Evolutionary conservation across 2,329 filamentous ascomycete genomes (phyloP).

Genomic region (Incumbomyces lentus): DNA sequence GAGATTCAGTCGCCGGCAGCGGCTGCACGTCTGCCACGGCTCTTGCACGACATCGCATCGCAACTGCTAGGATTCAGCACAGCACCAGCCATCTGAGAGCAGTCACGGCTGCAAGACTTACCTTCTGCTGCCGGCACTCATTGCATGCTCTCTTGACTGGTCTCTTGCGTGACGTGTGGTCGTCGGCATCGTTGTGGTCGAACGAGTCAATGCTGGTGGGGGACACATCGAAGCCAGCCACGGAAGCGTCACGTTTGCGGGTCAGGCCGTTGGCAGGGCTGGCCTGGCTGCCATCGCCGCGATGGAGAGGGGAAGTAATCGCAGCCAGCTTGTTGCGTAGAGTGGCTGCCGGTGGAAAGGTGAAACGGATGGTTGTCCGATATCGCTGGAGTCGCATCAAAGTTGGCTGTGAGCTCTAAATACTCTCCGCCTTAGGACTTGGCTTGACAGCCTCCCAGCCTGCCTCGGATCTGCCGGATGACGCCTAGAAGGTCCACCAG

Average conservation of each 20-base stretch:
- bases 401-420: too few species aligned
- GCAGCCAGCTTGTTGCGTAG: conserved; percentile 17
- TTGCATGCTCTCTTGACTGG: conserved; percentile 56
- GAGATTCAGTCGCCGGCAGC: conserved; percentile 53
- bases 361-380: neutral
- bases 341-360: neutral
- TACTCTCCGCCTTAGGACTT: too few species aligned
- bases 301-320: conserved; percentile 14
- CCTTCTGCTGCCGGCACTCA: conserved; percentile 61
- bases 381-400: conserved; percentile 1
- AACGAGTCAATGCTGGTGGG: conserved; percentile 31
- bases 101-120: too few species aligned
- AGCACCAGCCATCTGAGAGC: too few species aligned
- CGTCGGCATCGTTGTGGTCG: conserved; percentile 32
- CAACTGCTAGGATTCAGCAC: conserved; percentile 34
- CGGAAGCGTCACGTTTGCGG: conserved; percentile 32
- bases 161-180: conserved; percentile 33
- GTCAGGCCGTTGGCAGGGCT: conserved; percentile 1
- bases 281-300: neutral
- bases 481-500: too few species aligned
- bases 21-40: conserved; percentile 51
- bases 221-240: conserved; percentile 37
- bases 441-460: too few species aligned
- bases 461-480: too few species aligned
- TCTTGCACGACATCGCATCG: conserved; percentile 58